Base-by-base conservation (phyloP, 2,329 filamentous ascomycete species). In the Trichoderma atroviride region DNA sequence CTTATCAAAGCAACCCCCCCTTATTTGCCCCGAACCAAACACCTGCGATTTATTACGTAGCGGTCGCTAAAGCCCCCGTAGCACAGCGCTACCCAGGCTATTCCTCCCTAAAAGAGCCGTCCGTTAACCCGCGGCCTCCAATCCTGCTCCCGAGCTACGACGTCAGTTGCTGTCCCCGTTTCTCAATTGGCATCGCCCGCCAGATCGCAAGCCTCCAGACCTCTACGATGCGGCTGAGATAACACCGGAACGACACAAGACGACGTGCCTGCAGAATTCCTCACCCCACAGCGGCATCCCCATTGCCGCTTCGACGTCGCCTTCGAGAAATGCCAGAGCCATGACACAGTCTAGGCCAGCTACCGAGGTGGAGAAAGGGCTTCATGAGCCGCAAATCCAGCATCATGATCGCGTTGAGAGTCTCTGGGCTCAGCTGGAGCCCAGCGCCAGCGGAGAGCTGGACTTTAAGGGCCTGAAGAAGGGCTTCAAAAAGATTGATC, bases 401-500 rank as follows among this genome's bases (percentile, higher is more conserved):
- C 89, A 92, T 78, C 92, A 97, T 82, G 87, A 89, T 80, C 88
- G 94, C 76, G 88, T 97, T 75, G 90, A 93, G 82, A 86, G 89
- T 79, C 88, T 98, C 76, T 98, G 95, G 94, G 84, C 83, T 78
- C 90, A 88, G 76, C 87, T 99, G 74, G 94, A 97, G 80, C 90
- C 91, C 73, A 87, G 89, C 73, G 86, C 86, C 70, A 89, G 91
- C 75, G 93, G 93, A 70, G 90, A 93, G 79, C 85, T 99, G 75
- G 94, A 98, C 81, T 84, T 96, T 73, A 89, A 91, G 79, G 94
- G 89, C 37, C 83, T 99, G 74, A 91, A 94, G 82, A 92, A 89
- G 81, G 96, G 95, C 4, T 82, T 99, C 77, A 89, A 86, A 79
- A 92, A 90, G 80, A 93, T 98, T 76, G 94, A 98, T 79, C 96